These are phyloP conservation scores for Aechmea fasciata DNA, from an alignment of 176 grass and related monocot genomes.

Conservation along the genomic window DNA sequence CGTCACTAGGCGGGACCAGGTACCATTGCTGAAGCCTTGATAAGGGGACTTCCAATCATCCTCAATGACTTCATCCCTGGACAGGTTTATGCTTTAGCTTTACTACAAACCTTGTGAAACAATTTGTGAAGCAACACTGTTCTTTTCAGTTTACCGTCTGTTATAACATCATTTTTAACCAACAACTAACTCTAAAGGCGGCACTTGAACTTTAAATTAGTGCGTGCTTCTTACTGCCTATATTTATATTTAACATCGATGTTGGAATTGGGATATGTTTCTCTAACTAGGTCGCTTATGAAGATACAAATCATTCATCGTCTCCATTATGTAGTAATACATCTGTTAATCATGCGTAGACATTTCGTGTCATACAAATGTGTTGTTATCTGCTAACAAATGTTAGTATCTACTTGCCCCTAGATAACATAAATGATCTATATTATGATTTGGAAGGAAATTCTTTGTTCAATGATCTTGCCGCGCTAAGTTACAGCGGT, in stretches of 20 bases:
- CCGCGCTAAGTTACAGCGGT: neutral
- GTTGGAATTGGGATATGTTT: neutral
- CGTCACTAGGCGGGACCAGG: constrained; percentile 79
- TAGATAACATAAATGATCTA: neutral
- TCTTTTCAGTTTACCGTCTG: neutral
- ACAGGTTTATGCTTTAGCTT: constrained; percentile 46
- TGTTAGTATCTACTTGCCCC: neutral
- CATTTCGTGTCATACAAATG: neutral
- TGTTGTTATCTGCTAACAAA: neutral
- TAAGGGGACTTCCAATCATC: constrained; percentile 96
- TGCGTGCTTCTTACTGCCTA: neutral
- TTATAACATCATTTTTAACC: neutral
- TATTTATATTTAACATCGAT: neutral
- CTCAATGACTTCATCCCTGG: constrained; percentile 99
- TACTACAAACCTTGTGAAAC: neutral
- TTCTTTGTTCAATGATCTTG: neutral
- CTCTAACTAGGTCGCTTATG: neutral
- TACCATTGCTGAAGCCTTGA: constrained; percentile 97
- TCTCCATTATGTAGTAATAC: neutral
- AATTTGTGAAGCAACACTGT: neutral
- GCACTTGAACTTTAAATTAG: neutral
- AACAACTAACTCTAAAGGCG: neutral
- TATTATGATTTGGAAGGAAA: neutral
- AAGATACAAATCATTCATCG: too few relatives aligned
- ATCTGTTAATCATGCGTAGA: neutral